Conservation (phyloP, 352 stramenopile species). For the Phytophthora quininea region DNA sequence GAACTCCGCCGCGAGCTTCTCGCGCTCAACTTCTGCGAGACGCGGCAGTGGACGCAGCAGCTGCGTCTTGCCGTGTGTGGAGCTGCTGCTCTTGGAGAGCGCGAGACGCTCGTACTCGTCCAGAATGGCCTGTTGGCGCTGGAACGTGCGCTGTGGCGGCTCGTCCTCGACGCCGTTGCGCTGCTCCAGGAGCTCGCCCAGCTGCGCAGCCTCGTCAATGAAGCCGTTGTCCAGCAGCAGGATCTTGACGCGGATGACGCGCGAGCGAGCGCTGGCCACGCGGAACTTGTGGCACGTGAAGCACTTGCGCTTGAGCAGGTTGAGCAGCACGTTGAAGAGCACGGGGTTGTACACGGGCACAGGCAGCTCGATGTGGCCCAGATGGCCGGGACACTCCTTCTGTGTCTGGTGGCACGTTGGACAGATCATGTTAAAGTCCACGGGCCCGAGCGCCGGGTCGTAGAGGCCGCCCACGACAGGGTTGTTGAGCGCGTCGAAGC, state of each 20-base stretch:
- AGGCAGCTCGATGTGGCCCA: constrained; percentile 98
- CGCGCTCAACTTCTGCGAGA: constrained; percentile 71
- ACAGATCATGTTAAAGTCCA: constrained; percentile 92
- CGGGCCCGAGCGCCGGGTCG: constrained; percentile 95
- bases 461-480: constrained; percentile 96
- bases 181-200: constrained; percentile 85
- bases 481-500: constrained; percentile 96
- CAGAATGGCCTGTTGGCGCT: constrained; percentile 86
- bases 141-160: constrained; percentile 66
- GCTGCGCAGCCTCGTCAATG: constrained; percentile 75
- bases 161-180: constrained; percentile 89
- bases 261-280: constrained; percentile 70
- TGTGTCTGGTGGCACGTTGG: constrained; percentile 96
- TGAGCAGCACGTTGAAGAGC: constrained; percentile 95
- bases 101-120: constrained; percentile 91
- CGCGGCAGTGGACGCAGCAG: constrained; percentile 60
- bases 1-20: constrained; percentile 90
- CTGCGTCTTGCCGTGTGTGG: constrained; percentile 29
- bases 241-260: constrained; percentile 91
- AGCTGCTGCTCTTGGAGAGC: constrained; percentile 49
- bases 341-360: constrained; percentile 99
- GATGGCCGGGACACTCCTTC: constrained; percentile 97
- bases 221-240: constrained; percentile 91
- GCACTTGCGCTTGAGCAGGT: constrained; percentile 98
- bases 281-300: constrained; percentile 98